Evolutionary conservation across 352 stramenopile species (phyloP).

Genomic region (Pythium pyrilobum): DNA sequence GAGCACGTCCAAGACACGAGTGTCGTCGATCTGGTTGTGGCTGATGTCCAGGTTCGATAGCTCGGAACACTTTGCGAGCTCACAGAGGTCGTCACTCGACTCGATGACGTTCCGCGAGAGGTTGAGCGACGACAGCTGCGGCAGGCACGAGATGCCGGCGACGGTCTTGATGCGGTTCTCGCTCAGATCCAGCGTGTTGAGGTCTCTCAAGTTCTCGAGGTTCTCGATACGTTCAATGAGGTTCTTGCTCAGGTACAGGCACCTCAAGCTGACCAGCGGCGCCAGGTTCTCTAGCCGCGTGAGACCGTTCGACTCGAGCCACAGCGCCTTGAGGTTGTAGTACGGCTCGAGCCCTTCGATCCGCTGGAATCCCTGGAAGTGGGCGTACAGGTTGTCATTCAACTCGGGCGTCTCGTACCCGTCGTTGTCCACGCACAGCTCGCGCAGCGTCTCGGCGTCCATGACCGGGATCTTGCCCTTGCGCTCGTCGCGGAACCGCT

Average conservation of each 20-base stretch:
- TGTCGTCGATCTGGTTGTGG: slow-evolving; percentile 88
- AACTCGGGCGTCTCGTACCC: slow-evolving; percentile 94
- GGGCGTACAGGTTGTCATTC: slow-evolving; percentile 92
- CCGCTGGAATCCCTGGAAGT: slow-evolving; percentile 92
- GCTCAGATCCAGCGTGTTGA: slow-evolving; percentile 92
- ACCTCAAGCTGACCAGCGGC: slow-evolving; percentile 75
- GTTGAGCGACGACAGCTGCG: slow-evolving; percentile 85
- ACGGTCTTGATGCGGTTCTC: slow-evolving; percentile 89
- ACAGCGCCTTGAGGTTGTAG: slow-evolving; percentile 92
- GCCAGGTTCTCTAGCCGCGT: slow-evolving; percentile 77
- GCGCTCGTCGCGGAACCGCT: slow-evolving; percentile 55
- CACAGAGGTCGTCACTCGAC: slow-evolving; percentile 54
- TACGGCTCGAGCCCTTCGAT: slow-evolving; percentile 95
- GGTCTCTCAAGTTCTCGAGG: slow-evolving; percentile 44
- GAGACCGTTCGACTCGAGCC: slow-evolving; percentile 94
- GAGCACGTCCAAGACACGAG: slow-evolving; percentile 73
- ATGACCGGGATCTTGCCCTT: slow-evolving; percentile 82
- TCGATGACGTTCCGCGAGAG: slow-evolving; percentile 87
- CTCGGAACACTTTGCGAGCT: slow-evolving; percentile 62
- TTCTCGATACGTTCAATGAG: slow-evolving; percentile 82
- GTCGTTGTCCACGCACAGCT: slow-evolving; percentile 87
- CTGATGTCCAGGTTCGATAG: slow-evolving; percentile 92
- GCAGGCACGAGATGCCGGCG: slow-evolving; percentile 69
- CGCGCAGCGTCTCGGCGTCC: slow-evolving; percentile 76
- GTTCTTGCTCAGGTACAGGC: slow-evolving; percentile 94